A percentile compares a stretch with the other conserved stretches of the same genome.
These are phyloP conservation scores for Aspergillus sp. DNA, from an alignment of 2,329 filamentous ascomycete genomes.

Conservation along the genomic window DNA sequence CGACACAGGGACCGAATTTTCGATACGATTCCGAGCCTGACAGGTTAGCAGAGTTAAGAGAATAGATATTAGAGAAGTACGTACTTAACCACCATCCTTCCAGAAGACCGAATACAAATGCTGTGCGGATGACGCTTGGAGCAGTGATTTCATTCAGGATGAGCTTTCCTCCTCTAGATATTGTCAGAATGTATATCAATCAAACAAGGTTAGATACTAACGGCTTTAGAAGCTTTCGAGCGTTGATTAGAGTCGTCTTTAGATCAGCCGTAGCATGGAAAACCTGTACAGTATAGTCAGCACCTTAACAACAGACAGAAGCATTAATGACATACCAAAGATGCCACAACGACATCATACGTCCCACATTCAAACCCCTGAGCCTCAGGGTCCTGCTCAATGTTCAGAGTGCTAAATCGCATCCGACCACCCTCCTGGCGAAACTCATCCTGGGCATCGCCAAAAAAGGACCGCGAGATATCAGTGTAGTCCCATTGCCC, in stretches of 20 bases:
- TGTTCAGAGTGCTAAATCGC: slow-evolving; percentile 14
- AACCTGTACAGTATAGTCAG: not conserved
- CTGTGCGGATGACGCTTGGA: slow-evolving; percentile 1
- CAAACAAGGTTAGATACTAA: not conserved
- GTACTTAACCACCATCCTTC: slow-evolving; percentile 17
- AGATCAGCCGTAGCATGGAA: slow-evolving; percentile 12
- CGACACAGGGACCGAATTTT: slow-evolving; percentile 7
- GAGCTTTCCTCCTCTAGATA: slow-evolving; percentile 12
- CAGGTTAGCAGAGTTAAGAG: not conserved
- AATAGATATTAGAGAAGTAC: not conserved
- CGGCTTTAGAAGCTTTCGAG: slow-evolving; percentile 13
- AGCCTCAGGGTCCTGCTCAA: slow-evolving; percentile 16
- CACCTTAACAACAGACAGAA: too few relatives aligned
- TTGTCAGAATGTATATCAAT: not conserved
- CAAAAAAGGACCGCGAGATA: slow-evolving; percentile 17
- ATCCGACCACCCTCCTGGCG: slow-evolving; percentile 3
- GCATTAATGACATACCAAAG: not conserved
- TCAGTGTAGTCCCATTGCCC: slow-evolving; percentile 16
- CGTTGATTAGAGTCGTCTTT: slow-evolving; percentile 5
- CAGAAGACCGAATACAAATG: slow-evolving; percentile 13
- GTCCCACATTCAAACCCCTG: slow-evolving; percentile 19
- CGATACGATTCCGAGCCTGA: slow-evolving; percentile 12
- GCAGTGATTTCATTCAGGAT: slow-evolving; percentile 11
- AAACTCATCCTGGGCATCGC: slow-evolving; percentile 9
- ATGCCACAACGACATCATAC: slow-evolving; percentile 21